Base-by-base conservation (phyloP, 2,329 filamentous ascomycete species). In the Lasiodiplodia hormozganensis region DNA sequence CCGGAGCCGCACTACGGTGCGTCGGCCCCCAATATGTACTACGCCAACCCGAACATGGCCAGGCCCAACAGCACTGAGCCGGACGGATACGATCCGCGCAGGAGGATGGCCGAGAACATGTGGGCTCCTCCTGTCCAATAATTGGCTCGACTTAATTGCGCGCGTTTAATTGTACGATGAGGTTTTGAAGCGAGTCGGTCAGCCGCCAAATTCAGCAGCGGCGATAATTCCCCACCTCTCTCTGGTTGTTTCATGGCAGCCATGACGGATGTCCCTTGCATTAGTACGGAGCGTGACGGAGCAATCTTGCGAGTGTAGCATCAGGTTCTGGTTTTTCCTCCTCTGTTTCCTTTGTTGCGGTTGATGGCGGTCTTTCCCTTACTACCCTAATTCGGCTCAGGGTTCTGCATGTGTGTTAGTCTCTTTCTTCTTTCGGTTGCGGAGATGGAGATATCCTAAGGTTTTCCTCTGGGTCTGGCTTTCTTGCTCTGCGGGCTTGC, bases 11-110 rank as follows among this genome's bases (percentile, higher is more conserved):
- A 83, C 31, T 90, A 90, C 70, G 86, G 86, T 43, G 85, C 87
- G 62, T 85, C 86, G 49, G 84, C 85, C 40, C 85, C 86, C 52
- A 85, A 89, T 76, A 86, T 86, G 76, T 96, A 94, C 79, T 95
- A 94, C 73, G 85, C 86, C 53, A 89, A 89, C 71, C 86, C 88
- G 34, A 87, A 89, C 72, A 89, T 93, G 72, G 88, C 92, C 68
- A 86, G 92, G 69, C 90, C 91, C 4, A 90, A 91, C 73, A 93
- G 92, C 84, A 88, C 92, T 3, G 91, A 96, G 73, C 79, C 79
- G 70, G 80, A 80, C 7, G 80, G 83, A 43, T 84, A 86, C 68
- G 79, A 79, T 70, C 73, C 78, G n/a, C 78, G 77, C 67, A 77
- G 79, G 70, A 72, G 77, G 40, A 76, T 79, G 76, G 72, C 74